Percentiles rank a stretch among this genome's conserved stretches.
These are phyloP conservation scores for Cladosporium oxysporum DNA, from an alignment of 2,329 filamentous ascomycete species.

Conservation along the genomic window DNA sequence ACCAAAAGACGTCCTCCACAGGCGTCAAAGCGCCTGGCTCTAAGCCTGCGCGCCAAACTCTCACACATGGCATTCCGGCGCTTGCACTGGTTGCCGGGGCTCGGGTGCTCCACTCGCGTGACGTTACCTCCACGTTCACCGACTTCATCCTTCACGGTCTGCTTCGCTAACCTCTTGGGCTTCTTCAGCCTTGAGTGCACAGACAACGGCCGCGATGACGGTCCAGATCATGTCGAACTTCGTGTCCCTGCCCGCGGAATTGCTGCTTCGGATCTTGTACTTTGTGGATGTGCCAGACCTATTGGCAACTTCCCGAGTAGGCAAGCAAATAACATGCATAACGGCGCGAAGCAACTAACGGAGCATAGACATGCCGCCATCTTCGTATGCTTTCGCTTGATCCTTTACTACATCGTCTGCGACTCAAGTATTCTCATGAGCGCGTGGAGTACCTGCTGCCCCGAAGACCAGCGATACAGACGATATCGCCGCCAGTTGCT, in stretches of 20 bases:
- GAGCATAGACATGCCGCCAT: constrained; percentile 58
- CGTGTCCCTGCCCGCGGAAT: constrained; percentile 43
- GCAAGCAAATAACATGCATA: constrained; percentile 16
- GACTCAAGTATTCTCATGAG: constrained; percentile 59
- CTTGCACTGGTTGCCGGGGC: constrained; percentile 10
- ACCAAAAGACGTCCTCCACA: constrained; percentile 17
- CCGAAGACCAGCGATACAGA: constrained; percentile 59
- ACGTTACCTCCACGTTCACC: constrained; percentile 10
- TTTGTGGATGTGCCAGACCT: constrained; percentile 51
- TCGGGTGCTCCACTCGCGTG: not conserved
- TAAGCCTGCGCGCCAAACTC: constrained; percentile 6
- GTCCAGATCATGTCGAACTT: constrained; percentile 2
- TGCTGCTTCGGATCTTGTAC: constrained; percentile 48
- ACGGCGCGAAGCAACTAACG: constrained; percentile 2
- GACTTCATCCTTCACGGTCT: constrained; percentile 3
- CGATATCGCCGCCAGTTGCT: constrained; percentile 62
- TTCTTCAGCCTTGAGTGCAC: constrained; percentile 9
- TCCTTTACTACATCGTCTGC: constrained; percentile 65
- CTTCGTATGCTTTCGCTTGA: constrained; percentile 63
- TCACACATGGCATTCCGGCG: constrained; percentile 15
- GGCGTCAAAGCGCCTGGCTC: constrained; percentile 5
- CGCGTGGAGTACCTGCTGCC: constrained; percentile 59
- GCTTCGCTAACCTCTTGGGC: not conserved
- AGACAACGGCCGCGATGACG: not conserved
- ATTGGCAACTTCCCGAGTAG: constrained; percentile 44